Evolutionary conservation across 768 basidiomycete genomes (phyloP).

Genomic region (Rhodotorula paludigena): DNA sequence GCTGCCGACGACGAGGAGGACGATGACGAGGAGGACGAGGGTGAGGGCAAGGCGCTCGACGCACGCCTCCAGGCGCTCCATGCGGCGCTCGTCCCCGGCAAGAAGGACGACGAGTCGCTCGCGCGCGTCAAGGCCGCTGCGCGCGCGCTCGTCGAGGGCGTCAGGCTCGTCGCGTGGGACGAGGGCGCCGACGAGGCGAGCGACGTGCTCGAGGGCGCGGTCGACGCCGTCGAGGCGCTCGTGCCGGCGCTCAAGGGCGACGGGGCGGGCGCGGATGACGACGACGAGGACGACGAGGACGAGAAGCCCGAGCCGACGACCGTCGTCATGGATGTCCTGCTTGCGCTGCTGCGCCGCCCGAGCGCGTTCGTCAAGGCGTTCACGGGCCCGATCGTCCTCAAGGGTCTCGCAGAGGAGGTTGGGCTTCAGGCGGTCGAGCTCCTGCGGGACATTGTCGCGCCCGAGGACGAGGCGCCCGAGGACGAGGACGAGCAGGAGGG

Average conservation of each 20-base stretch:
- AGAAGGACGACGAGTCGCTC: not conserved
- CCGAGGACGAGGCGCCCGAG: conserved; percentile 48
- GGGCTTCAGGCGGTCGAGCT: conserved; percentile 43
- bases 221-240: conserved; percentile 58
- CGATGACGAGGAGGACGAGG: conserved; percentile 23
- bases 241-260: conserved; percentile 46
- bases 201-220: conserved; percentile 61
- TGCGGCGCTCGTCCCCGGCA: not conserved
- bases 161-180: conserved; percentile 68
- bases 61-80: conserved; percentile 46
- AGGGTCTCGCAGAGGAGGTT: conserved; percentile 46
- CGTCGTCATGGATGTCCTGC: conserved; percentile 77
- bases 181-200: conserved; percentile 56
- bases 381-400: conserved; percentile 68
- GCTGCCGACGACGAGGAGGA: conserved; percentile 13
- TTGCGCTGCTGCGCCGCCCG: conserved; percentile 79
- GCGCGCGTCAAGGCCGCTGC: conserved; percentile 13
- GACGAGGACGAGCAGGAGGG: conserved; percentile 17
- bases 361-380: conserved; percentile 73
- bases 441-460: conserved; percentile 47
- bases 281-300: conserved; percentile 45
- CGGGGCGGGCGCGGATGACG: conserved; percentile 12
- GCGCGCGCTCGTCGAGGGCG: conserved; percentile 46
- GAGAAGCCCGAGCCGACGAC: conserved; percentile 65
- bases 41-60: conserved; percentile 52